Evolutionary conservation across 192 early-diverging fungal species (phyloP).

Genomic region (Backusella westeae): DNA sequence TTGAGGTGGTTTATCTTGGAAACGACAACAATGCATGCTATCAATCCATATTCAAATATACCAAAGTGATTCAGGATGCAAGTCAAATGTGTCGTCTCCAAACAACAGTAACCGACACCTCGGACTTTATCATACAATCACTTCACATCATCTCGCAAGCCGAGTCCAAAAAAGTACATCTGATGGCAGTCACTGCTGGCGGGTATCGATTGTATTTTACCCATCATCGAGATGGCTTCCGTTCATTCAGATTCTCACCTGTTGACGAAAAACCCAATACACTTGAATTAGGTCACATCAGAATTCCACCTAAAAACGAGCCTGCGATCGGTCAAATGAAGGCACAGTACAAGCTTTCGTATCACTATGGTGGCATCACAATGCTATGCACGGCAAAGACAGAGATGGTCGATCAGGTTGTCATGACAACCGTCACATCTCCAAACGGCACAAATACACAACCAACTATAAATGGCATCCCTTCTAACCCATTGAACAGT

Average conservation of each 20-base stretch:
- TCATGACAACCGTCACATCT: conserved; percentile 59
- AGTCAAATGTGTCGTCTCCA: conserved; percentile 41
- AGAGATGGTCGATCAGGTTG: conserved; percentile 71
- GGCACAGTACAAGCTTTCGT: not conserved
- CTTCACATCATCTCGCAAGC: conserved; percentile 65
- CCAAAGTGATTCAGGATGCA: conserved; percentile 44
- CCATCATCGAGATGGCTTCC: conserved; percentile 31
- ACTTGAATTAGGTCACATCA: conserved; percentile 68
- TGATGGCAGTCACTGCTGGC: conserved; percentile 75
- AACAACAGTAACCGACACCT: conserved; percentile 38
- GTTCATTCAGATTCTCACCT: not conserved
- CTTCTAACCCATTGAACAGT: not conserved
- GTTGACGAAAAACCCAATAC: conserved; percentile 43
- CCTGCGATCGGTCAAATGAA: not conserved
- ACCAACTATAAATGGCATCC: not conserved
- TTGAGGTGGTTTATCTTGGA: conserved; percentile 76
- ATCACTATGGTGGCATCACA: conserved; percentile 64
- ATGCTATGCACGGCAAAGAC: conserved; percentile 62
- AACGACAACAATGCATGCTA: conserved; percentile 50
- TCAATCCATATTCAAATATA: conserved; percentile 46
- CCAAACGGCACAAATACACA: not conserved
- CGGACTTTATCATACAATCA: conserved; percentile 68
- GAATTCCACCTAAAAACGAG: conserved; percentile 58
- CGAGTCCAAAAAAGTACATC: conserved; percentile 69
- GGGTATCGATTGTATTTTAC: conserved; percentile 80